Conservation (phyloP, 208 protist genomes). For the Acanthamoeba castellanii region DNA sequence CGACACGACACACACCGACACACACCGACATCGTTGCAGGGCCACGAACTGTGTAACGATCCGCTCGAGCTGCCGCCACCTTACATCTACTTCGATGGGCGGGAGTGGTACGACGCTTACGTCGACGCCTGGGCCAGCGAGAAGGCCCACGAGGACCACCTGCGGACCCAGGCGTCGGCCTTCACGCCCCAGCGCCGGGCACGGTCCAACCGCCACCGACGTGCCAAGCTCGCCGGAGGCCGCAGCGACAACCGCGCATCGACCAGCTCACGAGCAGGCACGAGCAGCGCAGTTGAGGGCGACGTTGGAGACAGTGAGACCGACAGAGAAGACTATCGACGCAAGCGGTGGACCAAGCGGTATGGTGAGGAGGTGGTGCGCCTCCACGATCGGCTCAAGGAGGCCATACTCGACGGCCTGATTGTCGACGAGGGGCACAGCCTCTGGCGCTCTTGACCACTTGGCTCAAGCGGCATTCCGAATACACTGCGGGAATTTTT, state of each 20-base stretch:
- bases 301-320: background rate
- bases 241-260: background rate
- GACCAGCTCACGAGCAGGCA: background rate
- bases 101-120: background rate
- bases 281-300: background rate
- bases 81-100: background rate
- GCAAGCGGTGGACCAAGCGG: background rate
- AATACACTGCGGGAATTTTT: too few species aligned
- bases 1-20: too few species aligned
- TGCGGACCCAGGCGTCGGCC: background rate
- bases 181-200: background rate
- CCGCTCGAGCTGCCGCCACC: background rate
- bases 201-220: background rate
- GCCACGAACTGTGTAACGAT: background rate
- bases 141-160: background rate
- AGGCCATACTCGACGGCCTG: background rate
- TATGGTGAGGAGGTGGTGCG: background rate
- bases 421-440: background rate
- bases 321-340: background rate
- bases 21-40: background rate
- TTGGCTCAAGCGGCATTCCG: too few species aligned
- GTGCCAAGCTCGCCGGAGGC: background rate
- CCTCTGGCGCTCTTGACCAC: background rate
- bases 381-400: background rate
- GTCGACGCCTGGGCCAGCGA: background rate